Evolutionary conservation across 139 green algal species (phyloP), one percentile per base, ranked within the genome.

Genomic region (Micromonas commoda): DNA sequence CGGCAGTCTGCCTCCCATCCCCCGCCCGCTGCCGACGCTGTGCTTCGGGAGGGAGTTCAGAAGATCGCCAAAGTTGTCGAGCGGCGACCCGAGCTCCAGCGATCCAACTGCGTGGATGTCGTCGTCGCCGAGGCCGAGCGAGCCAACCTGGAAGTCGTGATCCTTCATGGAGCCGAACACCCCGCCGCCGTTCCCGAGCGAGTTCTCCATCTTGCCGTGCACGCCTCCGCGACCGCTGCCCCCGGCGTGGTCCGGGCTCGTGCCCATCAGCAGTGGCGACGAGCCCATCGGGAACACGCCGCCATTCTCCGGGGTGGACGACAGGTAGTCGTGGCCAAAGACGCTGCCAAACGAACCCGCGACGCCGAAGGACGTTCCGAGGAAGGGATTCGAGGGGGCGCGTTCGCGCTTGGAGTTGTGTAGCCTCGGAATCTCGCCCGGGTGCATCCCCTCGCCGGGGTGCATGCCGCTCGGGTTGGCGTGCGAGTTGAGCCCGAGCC

Each of bases 291-390:
- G 45, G 45, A 57, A 57, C 9, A 9, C 45, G 9, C 9, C 34
- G 24, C 24, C 68, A 29, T 13, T 24, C 20, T 75, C 68, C 19
- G 68, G 38, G 37, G 68, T 60, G 1, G 68, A 75, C 2, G 68
- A 39, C 24, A 60, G 37, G 21, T 29, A n/a, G 68, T 75, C 68
- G 21, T 38, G 68, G 20, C 34, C 34, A 29, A 75, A 75, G 20
- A 75, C 53, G 19, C 34, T 61, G 38, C 68, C 68, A 33, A 64
- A 75, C 5, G 20, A 37, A 23, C 68, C 68, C 1, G 68, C 68
- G 37, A 75, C 68, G 37, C 68, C 68, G 38, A 75, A 75, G 3
- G 68, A 75, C 37, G 68, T 75, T 0, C 68, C 68, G 20, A 75
- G 61, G 29, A 75, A 75, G 21, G 68, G 34, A 37, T 39, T 75